A percentile compares a stretch with the other conserved stretches of the same genome.
These are phyloP conservation scores for Beta lomatogona DNA, from an alignment of 179 eudicot genomes.

Conservation along the genomic window DNA sequence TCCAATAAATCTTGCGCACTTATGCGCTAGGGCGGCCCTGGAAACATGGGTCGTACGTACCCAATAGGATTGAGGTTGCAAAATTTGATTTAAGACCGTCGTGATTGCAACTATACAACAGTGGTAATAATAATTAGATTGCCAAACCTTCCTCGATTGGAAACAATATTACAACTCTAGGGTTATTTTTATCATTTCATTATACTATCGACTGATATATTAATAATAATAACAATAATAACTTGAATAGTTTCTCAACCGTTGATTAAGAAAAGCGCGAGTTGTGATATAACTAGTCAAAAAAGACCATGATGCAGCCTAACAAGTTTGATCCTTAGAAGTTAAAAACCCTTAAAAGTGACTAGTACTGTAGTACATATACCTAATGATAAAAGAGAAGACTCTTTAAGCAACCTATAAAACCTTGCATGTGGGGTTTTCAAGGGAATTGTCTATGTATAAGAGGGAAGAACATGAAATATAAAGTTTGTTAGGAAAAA, in stretches of 20 bases:
- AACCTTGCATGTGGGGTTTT: neutral
- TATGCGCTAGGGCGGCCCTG: neutral
- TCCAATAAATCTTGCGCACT: too few species aligned
- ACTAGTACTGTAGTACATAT: neutral
- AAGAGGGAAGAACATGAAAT: neutral
- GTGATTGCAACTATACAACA: too few species aligned
- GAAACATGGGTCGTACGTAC: neutral
- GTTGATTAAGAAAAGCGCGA: too few species aligned
- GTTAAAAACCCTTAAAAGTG: slow-evolving; percentile 1
- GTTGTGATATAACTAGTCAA: too few species aligned
- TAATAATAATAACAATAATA: too few species aligned
- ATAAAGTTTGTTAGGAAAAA: slow-evolving; percentile 2
- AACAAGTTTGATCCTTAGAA: neutral
- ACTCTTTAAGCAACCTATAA: neutral
- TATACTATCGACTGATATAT: too few species aligned
- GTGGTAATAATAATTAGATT: too few species aligned
- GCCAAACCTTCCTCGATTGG: too few species aligned
- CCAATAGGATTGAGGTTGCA: neutral
- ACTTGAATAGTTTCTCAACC: too few species aligned
- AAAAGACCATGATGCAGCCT: neutral
- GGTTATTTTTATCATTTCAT: too few species aligned
- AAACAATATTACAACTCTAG: too few species aligned
- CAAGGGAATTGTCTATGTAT: neutral
- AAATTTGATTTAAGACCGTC: too few species aligned
- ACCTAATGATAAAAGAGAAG: slow-evolving; percentile 12